Conservation (phyloP, 805 yeast species). For the Pichia ethanolica region DNA sequence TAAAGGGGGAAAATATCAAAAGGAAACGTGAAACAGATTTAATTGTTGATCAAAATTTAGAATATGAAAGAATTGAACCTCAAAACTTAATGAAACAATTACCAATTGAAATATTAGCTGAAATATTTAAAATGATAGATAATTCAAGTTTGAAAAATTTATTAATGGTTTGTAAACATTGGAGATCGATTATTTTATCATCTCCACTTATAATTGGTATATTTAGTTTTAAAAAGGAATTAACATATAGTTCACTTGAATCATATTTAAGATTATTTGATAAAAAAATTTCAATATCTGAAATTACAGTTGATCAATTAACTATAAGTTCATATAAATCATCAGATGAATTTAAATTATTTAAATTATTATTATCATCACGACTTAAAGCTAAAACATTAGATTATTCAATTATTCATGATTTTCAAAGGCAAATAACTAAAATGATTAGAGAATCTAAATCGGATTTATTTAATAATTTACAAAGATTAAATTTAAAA, state of each 20-base stretch:
- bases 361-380: conserved; percentile 5
- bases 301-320: conserved; percentile 1
- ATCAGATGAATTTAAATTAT: not conserved
- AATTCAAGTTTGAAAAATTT: conserved; percentile 3
- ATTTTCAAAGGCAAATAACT: conserved; percentile 1
- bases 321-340: not conserved
- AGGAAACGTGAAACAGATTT: not conserved
- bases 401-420: not conserved
- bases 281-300: conserved; percentile 5
- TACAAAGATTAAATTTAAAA: not conserved
- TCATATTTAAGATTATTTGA: conserved; percentile 8
- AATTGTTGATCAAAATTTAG: not conserved
- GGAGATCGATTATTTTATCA: conserved; percentile 9
- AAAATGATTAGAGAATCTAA: conserved; percentile 4
- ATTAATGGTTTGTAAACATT: conserved; percentile 9
- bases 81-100: conserved; percentile 7
- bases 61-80: not conserved
- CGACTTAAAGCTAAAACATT: not conserved
- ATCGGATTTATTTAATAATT: conserved; percentile 2
- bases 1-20: not conserved
- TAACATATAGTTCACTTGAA: conserved; percentile 2
- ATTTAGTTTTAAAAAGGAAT: not conserved
- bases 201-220: conserved; percentile 8
- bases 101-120: conserved; percentile 8
- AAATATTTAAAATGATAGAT: conserved; percentile 6